phyloP scores from a whole-genome alignment of 2,329 filamentous ascomycete genomes.

The Penicillium sp. region DNA sequence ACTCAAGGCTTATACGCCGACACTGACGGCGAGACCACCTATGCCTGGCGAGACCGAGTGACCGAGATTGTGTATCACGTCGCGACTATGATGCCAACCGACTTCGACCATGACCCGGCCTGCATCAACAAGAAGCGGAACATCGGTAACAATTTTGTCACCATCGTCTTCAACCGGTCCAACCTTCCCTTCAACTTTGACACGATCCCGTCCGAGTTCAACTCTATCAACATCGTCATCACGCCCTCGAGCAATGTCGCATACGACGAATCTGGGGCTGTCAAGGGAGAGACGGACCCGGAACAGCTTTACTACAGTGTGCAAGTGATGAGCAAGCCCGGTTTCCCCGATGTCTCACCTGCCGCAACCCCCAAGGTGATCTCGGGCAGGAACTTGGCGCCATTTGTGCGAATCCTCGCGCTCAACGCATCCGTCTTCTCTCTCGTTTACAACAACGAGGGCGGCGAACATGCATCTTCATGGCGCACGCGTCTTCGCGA shows the following conservation, averaged over 20 bases:
- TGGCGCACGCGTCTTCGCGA: conserved; percentile 86
- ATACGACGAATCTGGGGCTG: conserved; percentile 36
- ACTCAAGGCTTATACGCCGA: conserved; percentile 86
- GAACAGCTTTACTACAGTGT: conserved; percentile 73
- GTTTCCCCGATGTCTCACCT: conserved; percentile 88
- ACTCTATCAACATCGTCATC: conserved; percentile 95
- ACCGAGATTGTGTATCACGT: conserved; percentile 96
- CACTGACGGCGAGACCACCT: conserved; percentile 80
- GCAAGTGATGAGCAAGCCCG: conserved; percentile 80
- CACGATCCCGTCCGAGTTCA: conserved; percentile 92
- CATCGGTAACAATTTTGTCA: conserved; percentile 96
- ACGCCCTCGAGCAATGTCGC: conserved; percentile 63
- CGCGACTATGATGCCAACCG: conserved; percentile 94
- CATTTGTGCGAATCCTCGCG: conserved; percentile 82
- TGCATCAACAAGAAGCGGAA: conserved; percentile 87
- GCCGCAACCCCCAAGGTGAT: conserved; percentile 88
- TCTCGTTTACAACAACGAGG: conserved; percentile 74
- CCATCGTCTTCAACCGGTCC: conserved; percentile 96
- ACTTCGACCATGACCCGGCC: conserved; percentile 70
- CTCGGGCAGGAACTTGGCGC: conserved; percentile 74
- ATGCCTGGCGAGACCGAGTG: conserved; percentile 91
- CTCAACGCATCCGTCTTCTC: conserved; percentile 94
- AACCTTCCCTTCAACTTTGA: conserved; percentile 85
- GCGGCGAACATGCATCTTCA: conserved; percentile 79
- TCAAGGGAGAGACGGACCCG: conserved; percentile 32